Evolutionary conservation across 148 eudicot species (phyloP).

Genomic region (Heliamphora exappendiculata): DNA sequence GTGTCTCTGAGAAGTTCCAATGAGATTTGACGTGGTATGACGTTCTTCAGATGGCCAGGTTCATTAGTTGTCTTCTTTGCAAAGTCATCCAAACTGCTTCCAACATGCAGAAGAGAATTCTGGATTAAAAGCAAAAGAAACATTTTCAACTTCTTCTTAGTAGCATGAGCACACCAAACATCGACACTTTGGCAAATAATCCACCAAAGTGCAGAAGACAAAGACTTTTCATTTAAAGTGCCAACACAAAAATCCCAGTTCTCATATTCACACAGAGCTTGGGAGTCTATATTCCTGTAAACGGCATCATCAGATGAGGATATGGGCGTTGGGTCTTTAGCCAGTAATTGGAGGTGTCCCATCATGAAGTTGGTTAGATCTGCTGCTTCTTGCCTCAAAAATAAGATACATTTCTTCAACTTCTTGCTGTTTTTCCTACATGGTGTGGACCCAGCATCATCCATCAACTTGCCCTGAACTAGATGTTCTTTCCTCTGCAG

Average conservation of each 20-base stretch:
- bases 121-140: slow-evolving; percentile 48
- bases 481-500: slow-evolving; percentile 33
- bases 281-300: slow-evolving; percentile 13
- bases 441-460: slow-evolving; percentile 24
- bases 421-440: slow-evolving; percentile 29
- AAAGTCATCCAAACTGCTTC: slow-evolving; percentile 12
- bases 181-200: slow-evolving; percentile 65
- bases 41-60: slow-evolving; percentile 22
- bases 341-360: slow-evolving; percentile 33
- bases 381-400: slow-evolving; percentile 61
- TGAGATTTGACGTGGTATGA: slow-evolving; percentile 48
- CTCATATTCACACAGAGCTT: slow-evolving; percentile 14
- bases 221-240: slow-evolving; percentile 46
- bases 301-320: slow-evolving; percentile 18
- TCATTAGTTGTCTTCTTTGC: slow-evolving; percentile 14
- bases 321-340: slow-evolving; percentile 18
- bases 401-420: slow-evolving; percentile 28
- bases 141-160: slow-evolving; percentile 54
- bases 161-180: slow-evolving; percentile 69
- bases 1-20: slow-evolving; percentile 55
- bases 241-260: slow-evolving; percentile 55
- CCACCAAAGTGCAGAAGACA: slow-evolving; percentile 72
- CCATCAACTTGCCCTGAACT: slow-evolving; percentile 20
- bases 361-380: slow-evolving; percentile 52
- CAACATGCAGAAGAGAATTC: slow-evolving; percentile 31